Evolutionary conservation across 257 asterid species (phyloP).

Genomic region (Salvia miltiorrhiza): DNA sequence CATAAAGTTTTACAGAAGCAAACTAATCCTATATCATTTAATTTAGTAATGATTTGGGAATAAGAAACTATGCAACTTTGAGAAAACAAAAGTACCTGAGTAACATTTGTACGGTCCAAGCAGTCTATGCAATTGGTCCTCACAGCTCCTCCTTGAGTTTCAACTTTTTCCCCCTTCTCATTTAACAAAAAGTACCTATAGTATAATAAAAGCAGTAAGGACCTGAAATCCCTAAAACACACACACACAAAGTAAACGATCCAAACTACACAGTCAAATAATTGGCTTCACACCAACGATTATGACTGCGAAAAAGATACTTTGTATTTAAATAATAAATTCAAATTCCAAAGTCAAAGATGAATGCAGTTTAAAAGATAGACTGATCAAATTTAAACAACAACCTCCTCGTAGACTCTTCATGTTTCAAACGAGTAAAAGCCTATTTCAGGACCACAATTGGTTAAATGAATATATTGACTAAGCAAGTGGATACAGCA

Average conservation of each 20-base stretch:
- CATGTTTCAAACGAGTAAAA: not conserved
- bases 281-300: not conserved
- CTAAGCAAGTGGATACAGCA: not conserved
- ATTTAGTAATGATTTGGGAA: not conserved
- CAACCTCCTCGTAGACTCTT: not conserved
- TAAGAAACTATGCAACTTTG: conserved; percentile 12
- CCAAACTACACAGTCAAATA: not conserved
- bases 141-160: conserved; percentile 78
- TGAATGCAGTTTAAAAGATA: not conserved
- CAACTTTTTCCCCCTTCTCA: conserved; percentile 89
- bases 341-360: not conserved
- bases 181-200: conserved; percentile 83
- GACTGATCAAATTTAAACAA: not conserved
- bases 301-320: not conserved
- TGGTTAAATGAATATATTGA: not conserved
- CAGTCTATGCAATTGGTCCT: conserved; percentile 98
- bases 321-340: not conserved
- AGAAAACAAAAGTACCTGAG: conserved; percentile 60
- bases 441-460: not conserved
- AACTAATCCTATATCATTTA: not conserved
- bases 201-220: conserved; percentile 16
- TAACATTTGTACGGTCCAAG: conserved; percentile 97
- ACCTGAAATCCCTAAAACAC: not conserved
- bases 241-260: not conserved
- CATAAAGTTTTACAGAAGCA: conserved; percentile 5